Evolutionary conservation across 83 land plant species (phyloP).

Genomic region (Diphasiastrum complanatum): DNA sequence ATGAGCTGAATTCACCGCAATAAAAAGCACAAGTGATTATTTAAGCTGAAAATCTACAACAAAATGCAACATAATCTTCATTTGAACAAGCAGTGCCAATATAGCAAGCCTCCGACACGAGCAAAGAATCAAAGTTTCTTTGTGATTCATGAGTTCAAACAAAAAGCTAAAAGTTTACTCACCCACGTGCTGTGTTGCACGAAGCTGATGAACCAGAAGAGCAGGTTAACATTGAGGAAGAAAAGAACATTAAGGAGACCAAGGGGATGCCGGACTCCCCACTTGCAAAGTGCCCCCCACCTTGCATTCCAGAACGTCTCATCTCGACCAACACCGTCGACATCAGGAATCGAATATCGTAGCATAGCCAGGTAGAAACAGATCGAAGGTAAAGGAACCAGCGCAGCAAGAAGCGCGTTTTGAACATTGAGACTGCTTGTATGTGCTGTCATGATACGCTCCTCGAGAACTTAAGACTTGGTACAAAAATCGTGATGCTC

Average conservation of each 20-base stretch:
- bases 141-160: background rate
- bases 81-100: background rate
- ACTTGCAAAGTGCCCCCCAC: conserved; percentile 31
- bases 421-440: too few relatives aligned
- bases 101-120: background rate
- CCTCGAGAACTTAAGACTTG: too few relatives aligned
- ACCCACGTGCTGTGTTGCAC: conserved; percentile 91
- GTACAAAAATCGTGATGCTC: too few relatives aligned
- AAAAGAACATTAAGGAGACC: conserved; percentile 66
- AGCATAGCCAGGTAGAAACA: conserved; percentile 68
- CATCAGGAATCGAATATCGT: too few relatives aligned
- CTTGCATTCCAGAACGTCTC: background rate
- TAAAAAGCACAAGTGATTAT: background rate
- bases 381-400: conserved; percentile 59
- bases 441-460: too few relatives aligned
- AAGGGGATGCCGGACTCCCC: conserved; percentile 64
- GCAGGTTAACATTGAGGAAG: conserved; percentile 76
- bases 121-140: background rate
- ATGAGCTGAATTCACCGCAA: conserved; percentile 52
- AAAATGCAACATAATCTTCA: background rate
- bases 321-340: background rate
- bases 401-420: conserved; percentile 41
- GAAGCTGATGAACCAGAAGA: conserved; percentile 91
- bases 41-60: too few relatives aligned
- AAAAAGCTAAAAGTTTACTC: too few relatives aligned